phyloP scores from a whole-genome alignment of 257 asterid genomes.

The Echites panduratus region DNA sequence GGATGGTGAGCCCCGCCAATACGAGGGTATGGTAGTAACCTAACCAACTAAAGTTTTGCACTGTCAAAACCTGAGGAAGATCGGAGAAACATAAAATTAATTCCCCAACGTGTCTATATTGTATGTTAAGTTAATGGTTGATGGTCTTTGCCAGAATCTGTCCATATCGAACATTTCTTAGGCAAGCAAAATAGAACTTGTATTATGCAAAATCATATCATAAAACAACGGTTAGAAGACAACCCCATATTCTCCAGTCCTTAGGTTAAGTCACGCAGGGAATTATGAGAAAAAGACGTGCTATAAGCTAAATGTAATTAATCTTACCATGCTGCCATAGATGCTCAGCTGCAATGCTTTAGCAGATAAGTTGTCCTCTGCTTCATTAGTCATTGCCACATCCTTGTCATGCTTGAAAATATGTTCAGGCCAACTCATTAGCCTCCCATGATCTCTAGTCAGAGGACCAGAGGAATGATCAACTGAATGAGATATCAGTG shows the following conservation, averaged over 20 bases:
- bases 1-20: background rate
- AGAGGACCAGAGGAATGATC: constrained; percentile 49
- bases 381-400: constrained; percentile 28
- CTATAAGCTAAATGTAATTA: background rate
- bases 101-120: background rate
- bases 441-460: constrained; percentile 41
- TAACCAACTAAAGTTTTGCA: background rate
- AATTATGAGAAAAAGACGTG: background rate
- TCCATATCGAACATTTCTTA: background rate
- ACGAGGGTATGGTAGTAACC: background rate
- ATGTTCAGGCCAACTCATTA: constrained; percentile 83
- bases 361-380: constrained; percentile 50
- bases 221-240: background rate
- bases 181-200: background rate
- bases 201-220: background rate
- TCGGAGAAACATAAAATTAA: background rate
- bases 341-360: constrained; percentile 75
- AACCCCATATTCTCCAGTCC: background rate
- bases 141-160: background rate
- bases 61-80: background rate
- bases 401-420: constrained; percentile 25
- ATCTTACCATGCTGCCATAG: constrained; percentile 73
- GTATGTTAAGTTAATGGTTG: background rate
- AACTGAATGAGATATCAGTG: constrained; percentile 36
- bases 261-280: background rate